A percentile compares a stretch with the other conserved stretches of the same genome.
These are phyloP conservation scores for Colletotrichum sp. DNA, from an alignment of 2,329 filamentous ascomycete genomes.

Conservation along the genomic window DNA sequence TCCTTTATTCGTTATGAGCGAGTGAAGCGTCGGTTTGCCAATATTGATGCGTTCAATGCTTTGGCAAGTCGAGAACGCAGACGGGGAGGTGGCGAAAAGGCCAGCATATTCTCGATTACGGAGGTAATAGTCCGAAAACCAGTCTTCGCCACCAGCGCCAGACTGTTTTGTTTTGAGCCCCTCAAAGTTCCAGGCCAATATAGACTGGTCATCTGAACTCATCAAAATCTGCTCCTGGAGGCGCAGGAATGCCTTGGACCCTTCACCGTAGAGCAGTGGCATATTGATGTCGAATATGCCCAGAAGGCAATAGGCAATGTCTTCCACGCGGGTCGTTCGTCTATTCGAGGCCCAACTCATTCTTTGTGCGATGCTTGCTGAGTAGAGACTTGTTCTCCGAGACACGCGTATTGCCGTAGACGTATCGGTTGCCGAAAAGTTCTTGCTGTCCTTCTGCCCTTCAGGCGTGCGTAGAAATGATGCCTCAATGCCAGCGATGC, in stretches of 20 bases:
- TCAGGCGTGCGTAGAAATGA: accelerated
- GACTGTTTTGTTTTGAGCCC: no score
- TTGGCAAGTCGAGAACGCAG: no score
- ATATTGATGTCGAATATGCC: background rate
- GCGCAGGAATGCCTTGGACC: accelerated
- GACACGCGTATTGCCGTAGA: no score
- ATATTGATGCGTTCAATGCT: no score
- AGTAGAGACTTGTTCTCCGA: no score
- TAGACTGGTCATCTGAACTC: background rate
- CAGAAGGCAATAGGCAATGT: background rate
- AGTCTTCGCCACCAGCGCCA: no score
- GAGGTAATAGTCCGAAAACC: no score
- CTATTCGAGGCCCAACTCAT: background rate
- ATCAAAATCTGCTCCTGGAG: background rate
- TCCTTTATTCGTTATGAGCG: no score
- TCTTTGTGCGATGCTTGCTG: background rate
- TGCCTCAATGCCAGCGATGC: background rate
- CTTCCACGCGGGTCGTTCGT: background rate
- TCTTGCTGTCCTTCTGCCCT: accelerated
- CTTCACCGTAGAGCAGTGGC: background rate
- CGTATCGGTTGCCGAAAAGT: no score
- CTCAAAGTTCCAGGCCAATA: background rate
- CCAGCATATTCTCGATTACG: no score
- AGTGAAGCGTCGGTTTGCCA: no score
- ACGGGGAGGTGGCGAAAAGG: no score